Base-by-base conservation (phyloP, 2,329 filamentous ascomycete species). In the Fusarium sp. region DNA sequence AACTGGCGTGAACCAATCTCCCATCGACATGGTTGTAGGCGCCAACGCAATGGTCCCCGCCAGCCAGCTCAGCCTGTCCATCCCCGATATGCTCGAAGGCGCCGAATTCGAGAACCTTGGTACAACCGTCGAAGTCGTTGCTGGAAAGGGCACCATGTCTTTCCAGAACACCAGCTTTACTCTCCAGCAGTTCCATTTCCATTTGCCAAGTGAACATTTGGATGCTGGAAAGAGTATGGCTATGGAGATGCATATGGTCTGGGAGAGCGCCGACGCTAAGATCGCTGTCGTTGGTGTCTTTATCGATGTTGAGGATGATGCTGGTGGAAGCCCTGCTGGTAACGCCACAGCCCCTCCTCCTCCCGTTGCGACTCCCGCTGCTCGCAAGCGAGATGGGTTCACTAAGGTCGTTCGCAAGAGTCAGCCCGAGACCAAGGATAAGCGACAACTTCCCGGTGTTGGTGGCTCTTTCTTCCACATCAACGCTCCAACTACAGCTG, bases 121-220 rank as follows among this genome's bases (percentile, higher is more conserved):
- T 31, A 84, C 83, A 38, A 88, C 86, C 1, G 81, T 88, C 49
- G 83, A 88, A 77, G 84, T 87, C 41, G 60, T 80, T 27, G 78
- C 85, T 33, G 81, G 83, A 25, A 84, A 72, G 18, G 70, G 66
- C 6, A 71, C 84, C 62, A 83, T 88, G 17, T 80, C 71, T 0
- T 78, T 86, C 42, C 80, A 73, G 3, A 82, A 81, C 38, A 77
- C 76, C 33, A 78, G 81, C 31, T 89, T 84, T 76, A 77, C 71
- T 2, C 81, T 90, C 22, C 79, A 80, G 41, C 88, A 90, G 74
- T 90, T 89, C 80, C 88, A 90, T 77, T 88, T 90, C 80, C 89
- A 90, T 77, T 86, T 87, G 0, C 88, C 89, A 1, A 87, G 86
- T 47, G 89, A 91, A 81, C 89, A 91, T 72, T 83, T 85, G 38